phyloP scores from a whole-genome alignment of 108 stramenopile species.

The Stephanodiscus triporus region DNA sequence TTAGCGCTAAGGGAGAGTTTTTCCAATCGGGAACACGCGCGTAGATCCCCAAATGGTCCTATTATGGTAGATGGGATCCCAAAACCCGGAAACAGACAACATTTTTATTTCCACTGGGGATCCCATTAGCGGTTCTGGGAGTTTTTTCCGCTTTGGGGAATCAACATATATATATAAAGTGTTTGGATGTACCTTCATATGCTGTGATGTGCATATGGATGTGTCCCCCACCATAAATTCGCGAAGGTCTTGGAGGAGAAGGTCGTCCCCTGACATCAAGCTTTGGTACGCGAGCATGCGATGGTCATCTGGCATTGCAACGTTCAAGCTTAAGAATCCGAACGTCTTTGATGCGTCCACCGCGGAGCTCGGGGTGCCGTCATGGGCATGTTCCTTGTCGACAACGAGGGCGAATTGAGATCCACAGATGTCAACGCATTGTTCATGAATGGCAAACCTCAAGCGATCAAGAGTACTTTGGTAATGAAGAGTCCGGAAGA shows the following conservation, averaged over 20 bases:
- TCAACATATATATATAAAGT: too few relatives aligned
- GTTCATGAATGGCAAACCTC: conserved; percentile 83
- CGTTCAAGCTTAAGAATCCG: conserved; percentile 69
- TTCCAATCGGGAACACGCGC: too few relatives aligned
- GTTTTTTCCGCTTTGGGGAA: too few relatives aligned
- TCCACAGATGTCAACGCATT: conserved; percentile 76
- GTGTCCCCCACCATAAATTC: too few relatives aligned
- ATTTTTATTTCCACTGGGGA: too few relatives aligned
- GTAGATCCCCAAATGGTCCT: too few relatives aligned
- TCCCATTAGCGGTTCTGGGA: too few relatives aligned
- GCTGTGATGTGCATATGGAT: too few relatives aligned
- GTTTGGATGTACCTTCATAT: too few relatives aligned
- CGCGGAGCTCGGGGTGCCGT: conserved; percentile 61
- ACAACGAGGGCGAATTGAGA: conserved; percentile 67
- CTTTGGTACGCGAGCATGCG: conserved; percentile 73
- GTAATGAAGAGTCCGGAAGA: conserved; percentile 77
- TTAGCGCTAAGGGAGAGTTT: too few relatives aligned
- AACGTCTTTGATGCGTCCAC: conserved; percentile 82
- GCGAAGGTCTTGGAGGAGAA: conserved; percentile 81
- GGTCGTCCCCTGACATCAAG: conserved; percentile 72
- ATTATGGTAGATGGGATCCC: too few relatives aligned
- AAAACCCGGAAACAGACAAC: too few relatives aligned
- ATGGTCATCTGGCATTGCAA: conserved; percentile 70
- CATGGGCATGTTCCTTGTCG: conserved; percentile 76
- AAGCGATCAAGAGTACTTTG: conserved; percentile 65